Conservation (phyloP, 225 moss, liverwort and hornwort species). For the Sphagnum contortum region DNA sequence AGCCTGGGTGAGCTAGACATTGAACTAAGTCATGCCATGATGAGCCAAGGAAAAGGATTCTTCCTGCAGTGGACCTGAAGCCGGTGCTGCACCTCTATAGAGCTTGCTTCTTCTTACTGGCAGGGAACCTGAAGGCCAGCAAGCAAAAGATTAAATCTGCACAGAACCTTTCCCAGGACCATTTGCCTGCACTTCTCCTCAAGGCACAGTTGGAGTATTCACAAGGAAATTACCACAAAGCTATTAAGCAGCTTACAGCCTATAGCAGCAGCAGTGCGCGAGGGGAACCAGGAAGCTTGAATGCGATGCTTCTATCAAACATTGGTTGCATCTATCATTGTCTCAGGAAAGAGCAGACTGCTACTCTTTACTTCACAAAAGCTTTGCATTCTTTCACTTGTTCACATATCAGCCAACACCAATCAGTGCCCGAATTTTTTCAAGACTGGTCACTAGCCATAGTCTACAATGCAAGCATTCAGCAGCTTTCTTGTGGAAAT, state of each 20-base stretch:
- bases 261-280: constrained; percentile 57
- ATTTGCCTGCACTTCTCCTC: constrained; percentile 61
- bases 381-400: constrained; percentile 50
- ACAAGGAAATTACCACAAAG: constrained; percentile 82
- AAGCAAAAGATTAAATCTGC: constrained; percentile 89
- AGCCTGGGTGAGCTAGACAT: constrained; percentile 66
- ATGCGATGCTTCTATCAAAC: constrained; percentile 61
- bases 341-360: constrained; percentile 67
- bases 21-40: constrained; percentile 29
- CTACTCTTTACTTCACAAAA: constrained; percentile 78
- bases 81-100: constrained; percentile 84
- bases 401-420: constrained; percentile 34
- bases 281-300: constrained; percentile 37
- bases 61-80: constrained; percentile 73
- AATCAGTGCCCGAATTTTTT: constrained; percentile 55
- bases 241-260: constrained; percentile 73
- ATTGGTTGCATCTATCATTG: constrained; percentile 91
- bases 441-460: constrained; percentile 72
- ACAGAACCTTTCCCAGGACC: constrained; percentile 49
- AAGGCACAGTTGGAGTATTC: constrained; percentile 93
- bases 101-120: constrained; percentile 71
- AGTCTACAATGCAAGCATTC: constrained; percentile 85
- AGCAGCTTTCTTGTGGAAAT: constrained; percentile 82
- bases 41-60: constrained; percentile 19
- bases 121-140: constrained; percentile 72